Conservation (phyloP, 1,284 basidiomycete genomes). For the Ceratobasidium theobromae region DNA sequence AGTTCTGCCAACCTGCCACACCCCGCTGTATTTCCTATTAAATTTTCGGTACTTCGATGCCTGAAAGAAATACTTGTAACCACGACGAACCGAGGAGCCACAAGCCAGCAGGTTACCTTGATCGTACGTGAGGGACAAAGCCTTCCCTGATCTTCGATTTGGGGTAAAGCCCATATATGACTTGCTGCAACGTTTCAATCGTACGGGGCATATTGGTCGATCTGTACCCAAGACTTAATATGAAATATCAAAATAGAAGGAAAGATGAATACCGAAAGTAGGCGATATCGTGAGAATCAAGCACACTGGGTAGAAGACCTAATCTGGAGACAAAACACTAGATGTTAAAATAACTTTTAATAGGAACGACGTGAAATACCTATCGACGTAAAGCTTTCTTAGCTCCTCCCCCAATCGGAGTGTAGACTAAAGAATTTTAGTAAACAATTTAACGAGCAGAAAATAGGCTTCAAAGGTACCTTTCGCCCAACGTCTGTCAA, state of each 20-base stretch:
- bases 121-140: constrained; percentile 54
- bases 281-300: constrained; percentile 50
- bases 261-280: constrained; percentile 59
- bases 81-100: neutral
- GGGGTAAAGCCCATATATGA: constrained; percentile 72
- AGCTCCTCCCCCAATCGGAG: constrained; percentile 63
- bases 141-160: constrained; percentile 50
- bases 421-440: constrained; percentile 52
- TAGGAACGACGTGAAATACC: constrained; percentile 45
- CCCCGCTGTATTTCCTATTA: constrained; percentile 65
- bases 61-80: constrained; percentile 43
- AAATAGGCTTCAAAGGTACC: constrained; percentile 44
- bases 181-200: constrained; percentile 72
- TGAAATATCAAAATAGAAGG: neutral
- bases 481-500: constrained; percentile 75
- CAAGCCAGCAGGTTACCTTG: constrained; percentile 52
- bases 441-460: constrained; percentile 19
- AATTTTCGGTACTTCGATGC: constrained; percentile 70
- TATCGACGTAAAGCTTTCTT: constrained; percentile 68
- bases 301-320: constrained; percentile 60
- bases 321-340: constrained; percentile 57
- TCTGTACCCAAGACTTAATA: constrained; percentile 38
- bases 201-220: constrained; percentile 77
- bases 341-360: neutral
- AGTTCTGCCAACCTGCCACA: constrained; percentile 69